Conservation (phyloP, 163 green algal species). For the Chloromonas sp. region DNA sequence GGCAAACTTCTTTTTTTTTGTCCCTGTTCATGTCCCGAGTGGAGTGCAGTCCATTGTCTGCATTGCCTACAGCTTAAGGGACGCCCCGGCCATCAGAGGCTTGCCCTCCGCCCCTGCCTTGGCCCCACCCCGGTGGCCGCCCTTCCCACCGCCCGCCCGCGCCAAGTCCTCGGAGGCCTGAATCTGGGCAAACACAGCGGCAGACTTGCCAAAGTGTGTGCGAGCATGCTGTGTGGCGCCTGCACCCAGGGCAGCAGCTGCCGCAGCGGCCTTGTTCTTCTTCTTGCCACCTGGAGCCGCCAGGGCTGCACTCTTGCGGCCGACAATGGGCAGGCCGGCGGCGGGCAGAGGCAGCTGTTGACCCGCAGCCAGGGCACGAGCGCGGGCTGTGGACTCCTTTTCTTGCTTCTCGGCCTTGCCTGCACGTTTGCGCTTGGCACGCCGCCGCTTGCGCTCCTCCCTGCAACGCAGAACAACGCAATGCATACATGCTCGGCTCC, state of each 20-base stretch:
- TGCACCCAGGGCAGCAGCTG: conserved; percentile 9
- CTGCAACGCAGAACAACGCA: conserved; percentile 9
- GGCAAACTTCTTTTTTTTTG: no score
- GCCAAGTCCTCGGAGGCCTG: neutral
- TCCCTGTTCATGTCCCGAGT: no score
- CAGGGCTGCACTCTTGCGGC: conserved; percentile 48
- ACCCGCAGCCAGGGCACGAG: conserved; percentile 27
- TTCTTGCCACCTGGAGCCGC: conserved; percentile 36
- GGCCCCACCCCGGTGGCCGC: neutral
- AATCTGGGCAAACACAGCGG: conserved; percentile 61
- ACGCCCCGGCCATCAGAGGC: neutral
- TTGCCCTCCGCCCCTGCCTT: neutral
- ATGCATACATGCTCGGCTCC: no score
- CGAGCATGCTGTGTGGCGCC: conserved; percentile 10
- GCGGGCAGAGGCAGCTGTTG: neutral
- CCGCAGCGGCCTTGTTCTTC: conserved; percentile 18
- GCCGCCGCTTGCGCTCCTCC: conserved; percentile 64
- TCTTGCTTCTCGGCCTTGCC: conserved; percentile 44
- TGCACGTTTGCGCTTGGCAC: conserved; percentile 61
- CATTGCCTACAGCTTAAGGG: neutral
- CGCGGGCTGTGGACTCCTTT: conserved; percentile 41
- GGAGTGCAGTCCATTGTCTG: no score
- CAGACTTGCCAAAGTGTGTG: conserved; percentile 52
- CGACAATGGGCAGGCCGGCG: conserved; percentile 24
- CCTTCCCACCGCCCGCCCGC: neutral